Base-by-base conservation (phyloP, 2,329 filamentous ascomycete species). In the Aspergillus aculeatinus region DNA sequence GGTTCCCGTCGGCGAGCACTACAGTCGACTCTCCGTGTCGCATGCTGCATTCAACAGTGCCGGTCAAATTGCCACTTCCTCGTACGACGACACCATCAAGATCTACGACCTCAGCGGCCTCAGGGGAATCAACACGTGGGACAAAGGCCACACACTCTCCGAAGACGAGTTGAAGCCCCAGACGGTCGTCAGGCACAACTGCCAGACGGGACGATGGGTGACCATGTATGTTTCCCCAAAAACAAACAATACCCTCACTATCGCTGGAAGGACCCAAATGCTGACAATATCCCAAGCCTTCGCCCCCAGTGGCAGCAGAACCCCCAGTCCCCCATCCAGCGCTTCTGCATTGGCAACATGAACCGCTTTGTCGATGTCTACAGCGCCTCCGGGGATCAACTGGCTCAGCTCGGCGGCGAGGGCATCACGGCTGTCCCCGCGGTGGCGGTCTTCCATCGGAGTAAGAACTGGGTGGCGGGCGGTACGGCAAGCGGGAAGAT, bases 281-380 rank as follows among this genome's bases (percentile, higher is more conserved):
- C 48, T 49, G 55, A 60, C 23, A 27, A 51, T 48, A 49, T 12
- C 59, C 35, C 52, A 74, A 87, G 85, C 68, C 79, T 89, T 82
- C 72, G 96, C 83, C 83, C 95, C 74, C 92, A 96, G 68, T 99
- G 95, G 95, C 95, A 99, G 74, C 81, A 85, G 33, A 83, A 85
- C 50, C 94, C 95, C 0, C 79, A 83, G 35, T 91, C 95, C 60
- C 88, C 88, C 7, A 87, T 96, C 5, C 89, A 96, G 64, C 92
- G 94, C 62, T 92, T 99, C 68, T 90, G 87, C 25, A 94, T 99
- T 59, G 95, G 91, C 1, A 99, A 98, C 68, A 98, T 98, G 95
- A 96, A 96, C 72, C 87, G 95, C 1, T 98, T 97, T 68, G 91
- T 98, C 1, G 95, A 99, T 71, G 85, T 99, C 0, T 99, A 90